Conservation (phyloP, 345 rosid genomes). For the Salix arbutifolia region DNA sequence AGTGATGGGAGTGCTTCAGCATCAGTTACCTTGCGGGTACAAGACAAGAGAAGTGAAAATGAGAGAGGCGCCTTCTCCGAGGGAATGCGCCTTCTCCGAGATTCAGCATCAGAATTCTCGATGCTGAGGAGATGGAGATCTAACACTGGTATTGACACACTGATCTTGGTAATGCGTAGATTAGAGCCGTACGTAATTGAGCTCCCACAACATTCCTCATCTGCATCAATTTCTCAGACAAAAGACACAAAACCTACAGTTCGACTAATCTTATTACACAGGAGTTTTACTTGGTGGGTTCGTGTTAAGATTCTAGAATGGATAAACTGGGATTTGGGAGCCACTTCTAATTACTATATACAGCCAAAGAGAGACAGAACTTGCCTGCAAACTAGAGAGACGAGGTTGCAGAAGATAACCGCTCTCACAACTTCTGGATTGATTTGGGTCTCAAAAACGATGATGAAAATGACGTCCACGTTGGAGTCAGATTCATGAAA, state of each 20-base stretch:
- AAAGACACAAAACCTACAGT: no score
- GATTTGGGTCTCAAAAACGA: conserved; percentile 32
- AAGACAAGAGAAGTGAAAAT: conserved; percentile 37
- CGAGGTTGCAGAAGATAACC: conserved; percentile 29
- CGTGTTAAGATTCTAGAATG: no score
- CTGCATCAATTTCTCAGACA: no score
- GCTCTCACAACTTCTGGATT: conserved; percentile 14
- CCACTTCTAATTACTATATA: no score
- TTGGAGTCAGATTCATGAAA: conserved; percentile 47
- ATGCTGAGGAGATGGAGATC: conserved; percentile 41
- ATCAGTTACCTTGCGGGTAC: conserved; percentile 27
- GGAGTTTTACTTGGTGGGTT: no score
- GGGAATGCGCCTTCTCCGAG: conserved; percentile 34
- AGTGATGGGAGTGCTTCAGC: conserved; percentile 29
- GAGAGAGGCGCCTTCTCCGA: conserved; percentile 61
- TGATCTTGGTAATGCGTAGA: not conserved
- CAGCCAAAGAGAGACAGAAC: no score
- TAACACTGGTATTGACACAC: conserved; percentile 35
- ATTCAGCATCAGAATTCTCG: conserved; percentile 24
- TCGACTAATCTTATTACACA: no score
- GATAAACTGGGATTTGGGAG: no score
- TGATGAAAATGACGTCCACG: conserved; percentile 40
- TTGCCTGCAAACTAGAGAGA: conserved; percentile 37
- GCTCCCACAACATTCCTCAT: no score
- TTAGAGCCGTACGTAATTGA: no score